Base-by-base conservation (phyloP, 345 rosid genomes). In the Salix viminalis region DNA sequence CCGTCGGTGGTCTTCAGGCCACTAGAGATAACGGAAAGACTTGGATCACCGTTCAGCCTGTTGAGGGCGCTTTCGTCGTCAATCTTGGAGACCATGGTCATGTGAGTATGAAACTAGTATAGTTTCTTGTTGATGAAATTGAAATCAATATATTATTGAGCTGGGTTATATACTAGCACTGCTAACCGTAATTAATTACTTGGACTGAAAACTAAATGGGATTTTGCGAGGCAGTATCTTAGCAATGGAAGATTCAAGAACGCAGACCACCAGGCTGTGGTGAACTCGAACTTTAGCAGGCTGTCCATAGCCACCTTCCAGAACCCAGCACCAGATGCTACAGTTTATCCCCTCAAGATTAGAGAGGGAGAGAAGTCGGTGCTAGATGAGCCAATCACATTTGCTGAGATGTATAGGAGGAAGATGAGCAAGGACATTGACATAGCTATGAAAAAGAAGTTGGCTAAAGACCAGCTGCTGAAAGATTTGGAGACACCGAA, bases 1-100 rank as follows among this genome's bases (percentile, higher is more conserved):
- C 90, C 28, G 97, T 95, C 14, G 97, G 97, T 37, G 99, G 99
- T 0, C 90, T 93, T 71, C 99, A 95, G 82, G 99, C 98, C 65
- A 96, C 99, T 32, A 82, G 88, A 7, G 98, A 96, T 69, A 69
- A 86, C 44, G 99, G 99, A 11, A 83, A 90, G 69, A 87, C 88
- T 9, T 96, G 99, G 99, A 96, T 96, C 79, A 96, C 99, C 7
- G 99, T 96, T 61, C 93, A 93, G 82, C 98, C 98, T 10, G 83
- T 96, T 23, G 88, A 89, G 39, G 99, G 93, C 2, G 99, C 99
- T 5, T 91, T 91, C 81, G 99, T 96, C 2, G 99, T 96, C 79
- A 93, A 95, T 75, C 98, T 95, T 15, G 99, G 99, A 0, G 99
- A 95, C 64, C 99, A 95, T 37, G 98, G 98, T 7, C 97, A 91